Percentiles rank a stretch among this genome's conserved stretches.
Evolutionary conservation across 2,329 filamentous ascomycete species (phyloP).

Genomic region (Scopulariopsis brevicaulis): DNA sequence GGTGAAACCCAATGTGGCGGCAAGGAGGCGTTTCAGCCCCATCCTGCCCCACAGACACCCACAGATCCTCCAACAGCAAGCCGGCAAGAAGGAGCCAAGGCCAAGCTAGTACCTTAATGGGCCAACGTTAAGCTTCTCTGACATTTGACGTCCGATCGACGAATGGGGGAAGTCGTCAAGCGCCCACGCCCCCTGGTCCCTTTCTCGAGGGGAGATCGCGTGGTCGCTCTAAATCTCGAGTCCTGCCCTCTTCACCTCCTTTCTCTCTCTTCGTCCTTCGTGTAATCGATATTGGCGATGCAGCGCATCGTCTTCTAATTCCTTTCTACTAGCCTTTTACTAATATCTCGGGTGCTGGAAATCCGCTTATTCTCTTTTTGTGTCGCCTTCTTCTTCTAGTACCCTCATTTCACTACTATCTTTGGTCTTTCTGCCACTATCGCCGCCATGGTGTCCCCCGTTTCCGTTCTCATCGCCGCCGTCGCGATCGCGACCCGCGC

Average conservation of each 20-base stretch:
- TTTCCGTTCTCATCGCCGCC: constrained; percentile 1
- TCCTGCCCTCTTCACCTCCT: not conserved
- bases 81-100: not conserved
- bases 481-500: constrained; percentile 2
- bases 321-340: not conserved
- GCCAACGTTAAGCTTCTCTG: not conserved
- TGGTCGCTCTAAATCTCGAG: not conserved
- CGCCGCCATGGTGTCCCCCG: not conserved
- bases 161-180: too few species aligned
- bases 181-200: not conserved
- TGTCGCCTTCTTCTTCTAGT: not conserved
- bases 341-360: constrained; percentile 3
- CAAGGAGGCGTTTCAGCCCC: not conserved
- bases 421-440: not conserved
- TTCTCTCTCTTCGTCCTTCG: not conserved
- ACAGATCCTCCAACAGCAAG: not conserved
- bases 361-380: constrained; percentile 1
- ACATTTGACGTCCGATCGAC: not conserved
- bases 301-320: not conserved
- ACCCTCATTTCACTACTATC: not conserved
- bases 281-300: not conserved
- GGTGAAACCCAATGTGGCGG: not conserved
- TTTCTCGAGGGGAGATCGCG: too few species aligned
- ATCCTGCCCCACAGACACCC: not conserved
- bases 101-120: not conserved